These are phyloP conservation scores for Musa acuminata DNA, from an alignment of 176 grass and related monocot genomes.

Conservation along the genomic window DNA sequence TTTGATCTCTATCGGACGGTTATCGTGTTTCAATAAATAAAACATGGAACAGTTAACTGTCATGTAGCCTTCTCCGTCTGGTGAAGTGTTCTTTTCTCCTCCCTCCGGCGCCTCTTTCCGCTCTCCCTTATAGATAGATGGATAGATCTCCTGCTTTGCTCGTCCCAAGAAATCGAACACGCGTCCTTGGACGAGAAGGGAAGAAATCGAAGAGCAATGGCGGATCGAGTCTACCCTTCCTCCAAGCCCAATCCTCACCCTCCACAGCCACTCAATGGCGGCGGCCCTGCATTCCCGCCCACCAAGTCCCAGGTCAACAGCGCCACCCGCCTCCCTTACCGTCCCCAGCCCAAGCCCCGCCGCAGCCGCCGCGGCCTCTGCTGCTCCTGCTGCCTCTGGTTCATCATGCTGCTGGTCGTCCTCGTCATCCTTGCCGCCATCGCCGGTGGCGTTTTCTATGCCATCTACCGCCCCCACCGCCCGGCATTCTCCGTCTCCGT, in stretches of 20 bases:
- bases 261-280: neutral
- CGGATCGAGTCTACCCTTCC: neutral
- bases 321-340: neutral
- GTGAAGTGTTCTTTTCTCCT: neutral
- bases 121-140: neutral
- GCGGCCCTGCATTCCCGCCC: neutral
- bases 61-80: neutral
- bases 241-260: neutral
- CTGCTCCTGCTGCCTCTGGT: conserved; percentile 16
- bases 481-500: conserved; percentile 7
- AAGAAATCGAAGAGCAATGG: neutral
- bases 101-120: neutral
- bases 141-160: neutral
- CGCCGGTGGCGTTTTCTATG: conserved; percentile 6
- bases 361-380: conserved; percentile 5
- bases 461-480: conserved; percentile 9
- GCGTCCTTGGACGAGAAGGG: neutral
- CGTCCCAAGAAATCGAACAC: neutral
- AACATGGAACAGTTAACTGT: neutral
- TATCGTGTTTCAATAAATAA: neutral
- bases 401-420: neutral
- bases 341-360: neutral
- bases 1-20: neutral
- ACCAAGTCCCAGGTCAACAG: neutral
- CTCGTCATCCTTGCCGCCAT: conserved; percentile 13